These are phyloP conservation scores for Suillus spraguei DNA, from an alignment of 768 basidiomycete genomes.

Conservation along the genomic window DNA sequence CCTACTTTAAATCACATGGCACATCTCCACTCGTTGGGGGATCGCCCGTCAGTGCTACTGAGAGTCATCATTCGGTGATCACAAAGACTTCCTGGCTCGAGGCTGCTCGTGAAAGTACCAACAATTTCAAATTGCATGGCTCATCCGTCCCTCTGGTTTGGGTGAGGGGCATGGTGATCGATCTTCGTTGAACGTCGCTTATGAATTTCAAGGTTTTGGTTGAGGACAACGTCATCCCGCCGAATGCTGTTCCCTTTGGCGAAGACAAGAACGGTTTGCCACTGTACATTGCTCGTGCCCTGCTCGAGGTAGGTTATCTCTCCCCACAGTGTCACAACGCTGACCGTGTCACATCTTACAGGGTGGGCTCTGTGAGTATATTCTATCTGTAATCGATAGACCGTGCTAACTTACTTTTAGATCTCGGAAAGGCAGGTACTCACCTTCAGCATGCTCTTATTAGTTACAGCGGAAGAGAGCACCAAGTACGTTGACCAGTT, in stretches of 20 bases:
- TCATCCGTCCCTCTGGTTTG: slow-evolving; percentile 35
- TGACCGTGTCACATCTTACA: slow-evolving; percentile 9
- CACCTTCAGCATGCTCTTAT: slow-evolving; percentile 9
- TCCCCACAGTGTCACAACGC: neutral
- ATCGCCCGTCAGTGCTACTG: neutral
- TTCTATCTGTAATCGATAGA: neutral
- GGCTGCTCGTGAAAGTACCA: slow-evolving; percentile 31
- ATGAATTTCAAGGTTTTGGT: slow-evolving; percentile 25
- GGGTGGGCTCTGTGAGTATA: slow-evolving; percentile 31
- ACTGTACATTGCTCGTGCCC: slow-evolving; percentile 33
- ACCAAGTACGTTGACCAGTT: slow-evolving; percentile 5
- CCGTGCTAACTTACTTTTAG: neutral
- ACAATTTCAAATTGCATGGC: slow-evolving; percentile 29
- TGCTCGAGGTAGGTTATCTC: slow-evolving; percentile 21
- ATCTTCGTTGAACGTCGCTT: neutral
- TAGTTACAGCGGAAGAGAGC: slow-evolving; percentile 6
- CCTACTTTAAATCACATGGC: slow-evolving; percentile 29
- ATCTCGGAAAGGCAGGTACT: slow-evolving; percentile 3
- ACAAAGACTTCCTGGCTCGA: slow-evolving; percentile 24
- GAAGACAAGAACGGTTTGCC: slow-evolving; percentile 32
- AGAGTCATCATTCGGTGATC: slow-evolving; percentile 5
- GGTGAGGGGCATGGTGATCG: slow-evolving; percentile 19
- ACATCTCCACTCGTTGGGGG: slow-evolving; percentile 35
- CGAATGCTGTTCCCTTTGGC: slow-evolving; percentile 37
- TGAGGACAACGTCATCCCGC: slow-evolving; percentile 33